Evolutionary conservation across 1,284 basidiomycete species (phyloP), one percentile per base, ranked within the genome.

Genomic region (Violaceomyces palustris): DNA sequence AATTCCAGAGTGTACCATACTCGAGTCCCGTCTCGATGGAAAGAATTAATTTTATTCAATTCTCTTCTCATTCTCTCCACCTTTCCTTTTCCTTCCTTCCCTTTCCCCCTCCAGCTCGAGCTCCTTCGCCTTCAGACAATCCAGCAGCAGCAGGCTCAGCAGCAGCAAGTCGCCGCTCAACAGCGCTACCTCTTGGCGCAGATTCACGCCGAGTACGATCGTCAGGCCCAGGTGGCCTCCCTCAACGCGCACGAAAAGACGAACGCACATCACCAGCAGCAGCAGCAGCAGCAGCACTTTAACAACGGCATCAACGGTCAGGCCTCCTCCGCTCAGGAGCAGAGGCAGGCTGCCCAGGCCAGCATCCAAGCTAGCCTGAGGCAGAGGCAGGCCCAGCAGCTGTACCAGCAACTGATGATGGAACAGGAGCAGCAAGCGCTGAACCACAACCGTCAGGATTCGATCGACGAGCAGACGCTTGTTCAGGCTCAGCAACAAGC

Each of bases 351-450:
- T 8, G 64, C 61, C 14, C 61, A 64, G 33, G 64, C 64, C 15
- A 64, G 50, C 44, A 56, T 66, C 31, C 64, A 66, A 25, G 64
- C 64, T n/a, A 64, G 48, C 28, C 42, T 61, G 9, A 58, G 64
- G 37, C 55, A 67, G 39, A 58, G 64, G 15, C 61, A 66, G 34
- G 54, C 50, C 3, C 61, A 67, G 50, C 61, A 65, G 40, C 46
- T 51, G 18, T 49, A 54, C 33, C 60, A 59, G 39, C 19, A 42
- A 25, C 45, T 48, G 31, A 33, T 40, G 15, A 14, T 44, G 4
- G 35, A 50, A n/a, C 35, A 50, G 37, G 29, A 44, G 27, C 35
- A 45, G 39, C 15, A 17, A 8, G 35, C 23, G 23, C 35, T n/a
- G n/a, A n/a, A 12, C 21, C 24, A 25, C 12, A 25, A 37, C 35